Conservation (phyloP, 1,284 basidiomycete genomes). For the Ceratobasidium sp. region DNA sequence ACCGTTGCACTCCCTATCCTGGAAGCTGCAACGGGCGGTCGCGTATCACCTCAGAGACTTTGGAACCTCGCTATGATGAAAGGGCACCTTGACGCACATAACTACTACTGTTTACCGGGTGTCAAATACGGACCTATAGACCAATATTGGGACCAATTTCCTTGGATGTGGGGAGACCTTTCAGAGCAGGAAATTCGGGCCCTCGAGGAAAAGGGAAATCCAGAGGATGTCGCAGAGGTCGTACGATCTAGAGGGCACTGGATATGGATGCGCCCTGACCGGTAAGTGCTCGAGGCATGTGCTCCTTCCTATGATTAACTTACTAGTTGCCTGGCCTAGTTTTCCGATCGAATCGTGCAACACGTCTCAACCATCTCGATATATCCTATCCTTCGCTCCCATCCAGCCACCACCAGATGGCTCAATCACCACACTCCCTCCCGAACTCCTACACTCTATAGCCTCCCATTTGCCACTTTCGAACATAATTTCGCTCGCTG, state of each 20-base stretch:
- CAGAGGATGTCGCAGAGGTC: slow-evolving; percentile 27
- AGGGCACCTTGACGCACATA: slow-evolving; percentile 19
- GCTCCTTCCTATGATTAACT: not conserved
- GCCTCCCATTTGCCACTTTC: slow-evolving; percentile 7
- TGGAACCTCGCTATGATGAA: slow-evolving; percentile 29
- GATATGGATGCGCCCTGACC: slow-evolving; percentile 43
- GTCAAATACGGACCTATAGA: slow-evolving; percentile 31
- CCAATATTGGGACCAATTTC: slow-evolving; percentile 13
- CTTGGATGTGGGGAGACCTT: slow-evolving; percentile 19
- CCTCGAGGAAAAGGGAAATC: not conserved
- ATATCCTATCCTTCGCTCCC: not conserved
- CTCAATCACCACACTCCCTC: not conserved
- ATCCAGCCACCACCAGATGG: not conserved
- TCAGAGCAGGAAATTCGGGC: not conserved
- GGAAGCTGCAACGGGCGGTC: slow-evolving; percentile 29
- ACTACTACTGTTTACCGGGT: not conserved
- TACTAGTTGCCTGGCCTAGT: not conserved
- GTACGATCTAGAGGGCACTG: slow-evolving; percentile 11
- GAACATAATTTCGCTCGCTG: slow-evolving; percentile 11
- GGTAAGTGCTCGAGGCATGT: slow-evolving; percentile 2
- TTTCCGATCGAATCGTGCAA: not conserved
- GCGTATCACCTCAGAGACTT: slow-evolving; percentile 16
- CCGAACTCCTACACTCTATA: slow-evolving; percentile 12
- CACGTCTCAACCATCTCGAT: not conserved
- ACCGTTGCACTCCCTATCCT: slow-evolving; percentile 34